A percentile compares a stretch with the other conserved stretches of the same genome.
phyloP scores from a whole-genome alignment of 2,329 filamentous ascomycete species.

The Fusarium sp. region DNA sequence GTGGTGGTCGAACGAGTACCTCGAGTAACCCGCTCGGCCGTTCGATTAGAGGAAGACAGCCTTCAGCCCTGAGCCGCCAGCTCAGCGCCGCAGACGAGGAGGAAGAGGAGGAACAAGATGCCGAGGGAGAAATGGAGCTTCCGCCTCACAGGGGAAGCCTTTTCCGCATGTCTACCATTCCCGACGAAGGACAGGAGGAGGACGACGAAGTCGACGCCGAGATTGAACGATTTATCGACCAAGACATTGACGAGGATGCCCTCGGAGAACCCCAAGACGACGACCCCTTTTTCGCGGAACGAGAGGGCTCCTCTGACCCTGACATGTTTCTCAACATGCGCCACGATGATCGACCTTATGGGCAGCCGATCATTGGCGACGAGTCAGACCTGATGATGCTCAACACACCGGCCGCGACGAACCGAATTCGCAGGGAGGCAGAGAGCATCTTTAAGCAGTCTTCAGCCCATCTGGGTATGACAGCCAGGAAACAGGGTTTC shows the following conservation, averaged over 20 bases:
- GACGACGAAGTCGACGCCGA: slow-evolving; percentile 50
- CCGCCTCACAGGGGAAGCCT: slow-evolving; percentile 49
- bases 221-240: slow-evolving; percentile 52
- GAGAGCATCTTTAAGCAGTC: slow-evolving; percentile 68
- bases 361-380: slow-evolving; percentile 55
- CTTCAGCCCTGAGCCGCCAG: slow-evolving; percentile 64
- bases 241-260: slow-evolving; percentile 54
- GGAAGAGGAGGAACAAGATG: slow-evolving; percentile 47
- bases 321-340: slow-evolving; percentile 65
- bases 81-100: slow-evolving; percentile 50
- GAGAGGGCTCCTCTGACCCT: slow-evolving; percentile 55
- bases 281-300: slow-evolving; percentile 50
- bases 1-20: slow-evolving; percentile 48
- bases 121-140: slow-evolving; percentile 51
- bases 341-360: slow-evolving; percentile 54
- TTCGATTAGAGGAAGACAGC: slow-evolving; percentile 58
- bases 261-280: slow-evolving; percentile 52
- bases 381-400: slow-evolving; percentile 67
- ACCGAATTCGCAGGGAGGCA: slow-evolving; percentile 65
- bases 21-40: slow-evolving; percentile 60
- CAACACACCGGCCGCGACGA: slow-evolving; percentile 65
- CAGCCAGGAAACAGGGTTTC: slow-evolving; percentile 64
- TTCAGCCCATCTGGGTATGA: slow-evolving; percentile 57
- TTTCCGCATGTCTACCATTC: slow-evolving; percentile 46
- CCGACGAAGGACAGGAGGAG: slow-evolving; percentile 37